Evolutionary conservation across 352 stramenopile genomes (phyloP).

Genomic region (Aphanomyces stellatus): DNA sequence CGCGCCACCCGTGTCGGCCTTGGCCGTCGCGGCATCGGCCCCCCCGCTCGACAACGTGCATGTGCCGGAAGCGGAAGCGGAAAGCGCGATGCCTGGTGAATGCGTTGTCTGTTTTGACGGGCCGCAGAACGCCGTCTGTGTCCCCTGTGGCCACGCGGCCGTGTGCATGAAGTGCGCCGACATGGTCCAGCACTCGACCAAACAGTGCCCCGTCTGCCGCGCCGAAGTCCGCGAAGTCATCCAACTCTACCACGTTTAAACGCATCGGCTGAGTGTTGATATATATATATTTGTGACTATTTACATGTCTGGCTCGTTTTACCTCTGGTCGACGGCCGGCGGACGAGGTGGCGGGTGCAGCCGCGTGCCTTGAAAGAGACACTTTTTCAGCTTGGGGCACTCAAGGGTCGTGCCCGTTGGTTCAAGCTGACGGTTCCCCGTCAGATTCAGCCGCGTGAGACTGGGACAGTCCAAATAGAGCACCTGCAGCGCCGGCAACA

Average conservation of each 20-base stretch:
- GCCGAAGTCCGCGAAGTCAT: slow-evolving; percentile 33
- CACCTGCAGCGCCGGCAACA: neutral
- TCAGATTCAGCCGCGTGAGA: neutral
- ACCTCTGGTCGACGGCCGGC: too few species aligned
- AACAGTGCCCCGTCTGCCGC: slow-evolving; percentile 40
- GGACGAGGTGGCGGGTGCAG: too few species aligned
- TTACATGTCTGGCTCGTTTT: too few species aligned
- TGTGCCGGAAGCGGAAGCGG: neutral
- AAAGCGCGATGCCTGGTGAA: slow-evolving; percentile 11
- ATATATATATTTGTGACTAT: neutral
- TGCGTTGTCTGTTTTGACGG: slow-evolving; percentile 43
- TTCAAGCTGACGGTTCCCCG: neutral
- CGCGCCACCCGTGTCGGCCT: neutral
- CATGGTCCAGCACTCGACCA: slow-evolving; percentile 26
- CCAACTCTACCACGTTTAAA: slow-evolving; percentile 37
- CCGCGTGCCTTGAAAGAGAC: too few species aligned
- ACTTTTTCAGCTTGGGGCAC: neutral
- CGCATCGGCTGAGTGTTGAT: neutral
- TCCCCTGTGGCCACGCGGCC: slow-evolving; percentile 44
- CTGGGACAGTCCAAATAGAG: slow-evolving; percentile 2
- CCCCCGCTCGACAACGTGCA: neutral
- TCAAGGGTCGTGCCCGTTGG: neutral
- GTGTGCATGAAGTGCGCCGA: slow-evolving; percentile 36
- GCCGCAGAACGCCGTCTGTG: slow-evolving; percentile 38
- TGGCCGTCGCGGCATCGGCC: neutral